A percentile compares a stretch with the other conserved stretches of the same genome.
phyloP scores from a whole-genome alignment of 2,329 filamentous ascomycete genomes.

The Xylariales sp. region DNA sequence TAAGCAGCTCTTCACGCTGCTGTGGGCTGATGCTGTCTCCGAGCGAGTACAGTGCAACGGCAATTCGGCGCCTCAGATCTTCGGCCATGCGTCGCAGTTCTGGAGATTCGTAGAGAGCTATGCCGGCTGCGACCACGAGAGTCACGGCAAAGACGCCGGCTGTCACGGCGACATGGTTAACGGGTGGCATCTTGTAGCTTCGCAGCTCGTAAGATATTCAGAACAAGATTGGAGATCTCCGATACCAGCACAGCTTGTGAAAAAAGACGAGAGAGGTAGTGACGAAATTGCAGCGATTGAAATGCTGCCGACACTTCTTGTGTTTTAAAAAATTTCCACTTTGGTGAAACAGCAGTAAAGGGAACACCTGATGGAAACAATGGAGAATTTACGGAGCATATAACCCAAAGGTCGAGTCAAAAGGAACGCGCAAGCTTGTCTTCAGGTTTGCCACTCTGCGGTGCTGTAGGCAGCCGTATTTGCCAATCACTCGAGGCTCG shows the following conservation, averaged over 20 bases:
- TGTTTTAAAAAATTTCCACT: no score
- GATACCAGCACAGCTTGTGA: no score
- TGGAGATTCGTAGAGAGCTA: constrained; percentile 60
- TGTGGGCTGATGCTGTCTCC: constrained; percentile 52
- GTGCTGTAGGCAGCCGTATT: neutral
- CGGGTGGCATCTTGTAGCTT: constrained; percentile 40
- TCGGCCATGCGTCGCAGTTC: constrained; percentile 59
- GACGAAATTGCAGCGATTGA: no score
- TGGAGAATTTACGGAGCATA: no score
- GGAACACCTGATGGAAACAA: no score
- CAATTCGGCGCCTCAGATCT: constrained; percentile 57
- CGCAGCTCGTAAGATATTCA: neutral
- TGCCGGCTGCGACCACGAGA: constrained; percentile 52
- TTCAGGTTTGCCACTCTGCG: neutral
- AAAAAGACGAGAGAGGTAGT: no score
- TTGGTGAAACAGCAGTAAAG: no score
- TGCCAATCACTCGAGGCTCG: neutral
- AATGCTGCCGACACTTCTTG: no score
- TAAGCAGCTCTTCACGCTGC: constrained; percentile 52
- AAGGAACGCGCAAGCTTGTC: neutral
- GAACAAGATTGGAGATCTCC: neutral
- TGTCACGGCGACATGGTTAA: constrained; percentile 53
- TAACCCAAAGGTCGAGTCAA: no score
- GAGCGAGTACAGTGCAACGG: constrained; percentile 54
- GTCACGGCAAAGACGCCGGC: constrained; percentile 55